Evolutionary conservation across 1,139 yeast genomes (phyloP).

Genomic region (Debaryomyces psychrophilus): DNA sequence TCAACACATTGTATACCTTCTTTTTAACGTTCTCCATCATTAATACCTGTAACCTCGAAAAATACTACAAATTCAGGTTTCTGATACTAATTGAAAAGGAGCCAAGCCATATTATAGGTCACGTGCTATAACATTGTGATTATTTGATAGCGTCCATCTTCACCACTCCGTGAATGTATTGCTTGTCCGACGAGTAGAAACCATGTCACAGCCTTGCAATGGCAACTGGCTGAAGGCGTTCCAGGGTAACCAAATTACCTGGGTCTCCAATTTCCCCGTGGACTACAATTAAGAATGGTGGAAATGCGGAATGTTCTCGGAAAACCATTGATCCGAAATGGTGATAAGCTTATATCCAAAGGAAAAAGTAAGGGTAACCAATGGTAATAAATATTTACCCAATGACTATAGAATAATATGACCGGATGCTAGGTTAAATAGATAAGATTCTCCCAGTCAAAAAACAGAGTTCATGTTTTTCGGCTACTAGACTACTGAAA

Average conservation of each 20-base stretch:
- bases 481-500: not conserved
- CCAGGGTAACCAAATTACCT: not conserved
- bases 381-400: slow-evolving; percentile 1
- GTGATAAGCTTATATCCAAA: slow-evolving; percentile 2
- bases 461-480: not conserved
- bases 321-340: slow-evolving; percentile 2
- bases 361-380: not conserved
- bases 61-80: not conserved
- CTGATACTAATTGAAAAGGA: not conserved
- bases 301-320: slow-evolving; percentile 1
- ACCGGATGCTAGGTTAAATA: not conserved
- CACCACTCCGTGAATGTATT: not conserved
- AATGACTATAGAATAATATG: not conserved
- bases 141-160: not conserved
- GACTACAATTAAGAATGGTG: not conserved
- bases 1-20: slow-evolving; percentile 13
- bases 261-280: not conserved
- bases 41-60: not conserved
- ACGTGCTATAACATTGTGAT: not conserved
- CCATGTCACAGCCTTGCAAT: no score
- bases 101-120: not conserved
- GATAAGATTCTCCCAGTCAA: not conserved
- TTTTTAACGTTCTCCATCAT: slow-evolving; percentile 5
- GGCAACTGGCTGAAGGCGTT: no score
- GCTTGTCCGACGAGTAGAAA: no score